Percentiles rank a stretch among this genome's conserved stretches.
Conservation (phyloP, 2,329 filamentous ascomycete species). For the Colletotrichum sp. region DNA sequence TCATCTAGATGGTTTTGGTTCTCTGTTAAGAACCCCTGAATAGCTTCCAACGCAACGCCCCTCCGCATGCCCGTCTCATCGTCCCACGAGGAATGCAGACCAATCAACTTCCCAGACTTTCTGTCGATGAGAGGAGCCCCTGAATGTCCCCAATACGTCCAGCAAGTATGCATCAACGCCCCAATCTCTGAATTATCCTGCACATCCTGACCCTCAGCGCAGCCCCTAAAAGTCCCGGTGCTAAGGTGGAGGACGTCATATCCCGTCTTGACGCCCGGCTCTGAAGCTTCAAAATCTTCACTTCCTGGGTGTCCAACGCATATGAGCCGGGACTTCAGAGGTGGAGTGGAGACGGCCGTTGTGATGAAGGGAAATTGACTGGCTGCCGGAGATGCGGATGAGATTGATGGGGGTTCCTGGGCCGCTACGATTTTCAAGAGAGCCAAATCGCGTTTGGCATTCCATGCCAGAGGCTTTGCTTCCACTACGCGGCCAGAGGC, state of each 20-base stretch:
- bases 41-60: slow-evolving; percentile 49
- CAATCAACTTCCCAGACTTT: slow-evolving; percentile 44
- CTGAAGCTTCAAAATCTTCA: slow-evolving; percentile 46
- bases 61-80: slow-evolving; percentile 55
- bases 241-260: slow-evolving; percentile 55
- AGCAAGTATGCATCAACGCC: slow-evolving; percentile 56
- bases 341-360: slow-evolving; percentile 22
- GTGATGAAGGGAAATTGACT: slow-evolving; percentile 25
- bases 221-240: slow-evolving; percentile 44
- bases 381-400: background rate
- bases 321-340: slow-evolving; percentile 25
- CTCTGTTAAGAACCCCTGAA: slow-evolving; percentile 40
- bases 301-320: slow-evolving; percentile 41
- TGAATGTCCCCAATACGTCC: slow-evolving; percentile 64
- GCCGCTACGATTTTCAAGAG: slow-evolving; percentile 44
- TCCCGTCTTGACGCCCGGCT: slow-evolving; percentile 37
- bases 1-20: background rate
- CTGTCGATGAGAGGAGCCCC: slow-evolving; percentile 52
- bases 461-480: slow-evolving; percentile 45
- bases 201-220: slow-evolving; percentile 40
- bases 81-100: slow-evolving; percentile 60
- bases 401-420: slow-evolving; percentile 1
- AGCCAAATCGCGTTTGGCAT: slow-evolving; percentile 48
- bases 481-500: slow-evolving; percentile 42
- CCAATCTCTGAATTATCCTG: slow-evolving; percentile 59